These are phyloP conservation scores for Sherardia arvensis DNA, from an alignment of 257 asterid species.

Conservation along the genomic window DNA sequence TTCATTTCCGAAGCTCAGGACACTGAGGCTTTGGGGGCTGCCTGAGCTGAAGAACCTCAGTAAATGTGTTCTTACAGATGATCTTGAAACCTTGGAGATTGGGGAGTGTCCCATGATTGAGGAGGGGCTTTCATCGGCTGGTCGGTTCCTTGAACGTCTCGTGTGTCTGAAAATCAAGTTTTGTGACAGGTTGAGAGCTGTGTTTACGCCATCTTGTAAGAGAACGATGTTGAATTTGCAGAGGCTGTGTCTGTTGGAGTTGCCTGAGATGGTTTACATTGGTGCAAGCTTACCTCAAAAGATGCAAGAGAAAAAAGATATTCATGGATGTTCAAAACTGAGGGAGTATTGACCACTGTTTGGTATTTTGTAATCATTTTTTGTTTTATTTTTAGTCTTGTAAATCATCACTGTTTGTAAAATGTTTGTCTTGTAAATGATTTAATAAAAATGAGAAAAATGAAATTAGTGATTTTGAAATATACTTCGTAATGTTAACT, in stretches of 20 bases:
- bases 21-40: conserved; percentile 29
- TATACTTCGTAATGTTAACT: too few relatives aligned
- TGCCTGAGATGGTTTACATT: conserved; percentile 7
- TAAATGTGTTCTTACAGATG: conserved; percentile 2
- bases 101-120: conserved; percentile 31
- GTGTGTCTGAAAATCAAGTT: conserved; percentile 1
- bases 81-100: conserved; percentile 14
- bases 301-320: background rate
- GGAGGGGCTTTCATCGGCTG: conserved; percentile 6
- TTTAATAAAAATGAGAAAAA: too few relatives aligned
- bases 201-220: background rate
- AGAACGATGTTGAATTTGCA: background rate
- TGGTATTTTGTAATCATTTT: background rate
- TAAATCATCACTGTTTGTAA: too few relatives aligned
- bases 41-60: conserved; percentile 10
- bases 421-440: too few relatives aligned
- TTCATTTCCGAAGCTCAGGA: conserved; percentile 10
- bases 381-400: background rate
- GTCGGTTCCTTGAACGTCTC: background rate
- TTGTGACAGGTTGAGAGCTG: conserved; percentile 19
- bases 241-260: conserved; percentile 4
- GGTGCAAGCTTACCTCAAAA: background rate
- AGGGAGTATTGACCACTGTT: background rate
- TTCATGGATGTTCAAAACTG: conserved; percentile 9
- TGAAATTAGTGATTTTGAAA: too few relatives aligned